Percentiles rank a stretch among this genome's conserved stretches.
Evolutionary conservation across 108 stramenopile genomes (phyloP).

Genomic region (Conticribra weissflogii): DNA sequence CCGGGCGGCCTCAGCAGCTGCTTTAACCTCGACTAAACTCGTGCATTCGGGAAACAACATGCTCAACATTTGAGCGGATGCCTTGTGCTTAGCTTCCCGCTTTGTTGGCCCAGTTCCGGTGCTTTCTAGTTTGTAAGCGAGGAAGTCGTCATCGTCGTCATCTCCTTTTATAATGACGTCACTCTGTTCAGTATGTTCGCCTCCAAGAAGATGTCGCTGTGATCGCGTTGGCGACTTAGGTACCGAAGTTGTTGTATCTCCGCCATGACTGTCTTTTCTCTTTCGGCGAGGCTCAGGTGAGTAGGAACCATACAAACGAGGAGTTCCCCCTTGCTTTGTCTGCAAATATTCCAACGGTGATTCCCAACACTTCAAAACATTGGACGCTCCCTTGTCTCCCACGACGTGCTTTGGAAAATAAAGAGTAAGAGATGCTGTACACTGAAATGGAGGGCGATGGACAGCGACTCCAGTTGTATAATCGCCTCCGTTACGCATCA

Average conservation of each 20-base stretch:
- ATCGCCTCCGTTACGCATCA: constrained; percentile 25
- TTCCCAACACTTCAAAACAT: constrained; percentile 46
- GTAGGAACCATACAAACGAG: constrained; percentile 13
- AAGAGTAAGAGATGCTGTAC: constrained; percentile 52
- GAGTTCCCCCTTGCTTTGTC: constrained; percentile 10
- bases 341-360: constrained; percentile 48
- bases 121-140: constrained; percentile 52
- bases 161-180: too few relatives aligned
- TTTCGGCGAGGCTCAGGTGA: constrained; percentile 34
- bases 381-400: constrained; percentile 27
- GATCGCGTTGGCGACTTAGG: constrained; percentile 30
- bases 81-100: constrained; percentile 81
- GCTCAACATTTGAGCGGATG: constrained; percentile 80
- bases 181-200: not conserved
- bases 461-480: constrained; percentile 18
- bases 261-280: constrained; percentile 16
- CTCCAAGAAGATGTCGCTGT: constrained; percentile 7
- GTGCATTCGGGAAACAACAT: constrained; percentile 80
- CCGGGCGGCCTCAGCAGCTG: constrained; percentile 78
- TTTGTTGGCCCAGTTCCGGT: constrained; percentile 70
- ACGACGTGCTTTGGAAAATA: constrained; percentile 33
- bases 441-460: constrained; percentile 51
- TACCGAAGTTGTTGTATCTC: constrained; percentile 35
- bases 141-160: constrained; percentile 25
- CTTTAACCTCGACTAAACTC: constrained; percentile 79